Percentiles rank a stretch among this genome's conserved stretches.
Evolutionary conservation across 345 rosid genomes (phyloP).

Genomic region (Salix arbutifolia): DNA sequence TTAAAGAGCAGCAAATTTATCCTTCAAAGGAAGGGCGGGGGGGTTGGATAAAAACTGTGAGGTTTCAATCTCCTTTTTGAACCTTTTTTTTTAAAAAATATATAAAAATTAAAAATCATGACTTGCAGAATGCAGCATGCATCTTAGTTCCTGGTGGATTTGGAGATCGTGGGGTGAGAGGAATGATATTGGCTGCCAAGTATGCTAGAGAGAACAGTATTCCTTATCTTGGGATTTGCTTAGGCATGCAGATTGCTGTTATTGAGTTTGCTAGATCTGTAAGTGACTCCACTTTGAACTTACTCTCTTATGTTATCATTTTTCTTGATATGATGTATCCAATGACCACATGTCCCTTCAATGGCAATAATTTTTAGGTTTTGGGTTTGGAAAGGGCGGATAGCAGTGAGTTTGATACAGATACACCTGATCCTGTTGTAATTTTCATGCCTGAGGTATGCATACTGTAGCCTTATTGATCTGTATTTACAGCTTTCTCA

Average conservation of each 20-base stretch:
- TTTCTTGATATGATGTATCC: conserved; percentile 3
- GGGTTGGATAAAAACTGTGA: not conserved
- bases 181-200: conserved; percentile 38
- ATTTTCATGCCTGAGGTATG: conserved; percentile 36
- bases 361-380: conserved; percentile 45
- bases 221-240: conserved; percentile 35
- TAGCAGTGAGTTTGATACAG: conserved; percentile 23
- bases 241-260: conserved; percentile 37
- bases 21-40: not conserved
- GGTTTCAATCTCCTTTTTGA: not conserved
- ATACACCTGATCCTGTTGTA: conserved; percentile 29
- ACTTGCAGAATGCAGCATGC: conserved; percentile 27
- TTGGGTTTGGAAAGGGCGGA: conserved; percentile 26
- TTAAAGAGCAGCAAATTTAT: not conserved
- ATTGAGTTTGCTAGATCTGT: conserved; percentile 34
- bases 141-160: conserved; percentile 34
- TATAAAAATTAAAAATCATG: not conserved
- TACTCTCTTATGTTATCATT: not conserved
- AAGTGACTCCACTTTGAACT: conserved; percentile 27
- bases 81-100: not conserved
- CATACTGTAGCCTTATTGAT: not conserved
- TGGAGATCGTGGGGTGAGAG: conserved; percentile 36
- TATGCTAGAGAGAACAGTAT: conserved; percentile 32
- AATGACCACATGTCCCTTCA: not conserved
- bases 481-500: not conserved